These are phyloP conservation scores for Candida suzukii DNA, from an alignment of 805 yeast species.

Conservation along the genomic window DNA sequence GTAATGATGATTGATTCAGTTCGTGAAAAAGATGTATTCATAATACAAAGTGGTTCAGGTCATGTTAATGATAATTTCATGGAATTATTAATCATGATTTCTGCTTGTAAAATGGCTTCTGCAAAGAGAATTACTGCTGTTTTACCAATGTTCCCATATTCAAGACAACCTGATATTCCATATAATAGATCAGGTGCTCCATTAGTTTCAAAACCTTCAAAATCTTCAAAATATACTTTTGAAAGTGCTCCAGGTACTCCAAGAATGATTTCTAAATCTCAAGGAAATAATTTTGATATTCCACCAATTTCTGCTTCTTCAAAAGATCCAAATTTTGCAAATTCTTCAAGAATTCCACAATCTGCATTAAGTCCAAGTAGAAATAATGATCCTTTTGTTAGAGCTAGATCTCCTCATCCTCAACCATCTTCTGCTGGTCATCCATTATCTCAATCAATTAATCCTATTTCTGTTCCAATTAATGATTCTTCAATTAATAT, in stretches of 20 bases:
- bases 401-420: background rate
- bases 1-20: constrained; percentile 83
- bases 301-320: constrained; percentile 1
- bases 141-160: constrained; percentile 89
- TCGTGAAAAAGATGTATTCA: constrained; percentile 92
- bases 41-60: constrained; percentile 82
- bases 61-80: constrained; percentile 82
- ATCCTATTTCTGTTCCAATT: constrained; percentile 10
- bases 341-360: background rate
- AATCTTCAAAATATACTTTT: constrained; percentile 24
- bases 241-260: constrained; percentile 45
- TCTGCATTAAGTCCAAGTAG: background rate
- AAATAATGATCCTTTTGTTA: background rate
- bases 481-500: constrained; percentile 11
- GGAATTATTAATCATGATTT: constrained; percentile 73
- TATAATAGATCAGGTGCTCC: constrained; percentile 77
- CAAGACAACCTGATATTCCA: constrained; percentile 93
- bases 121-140: constrained; percentile 88
- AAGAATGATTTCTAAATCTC: constrained; percentile 26
- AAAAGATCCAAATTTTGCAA: background rate
- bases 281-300: background rate
- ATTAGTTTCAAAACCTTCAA: constrained; percentile 23
- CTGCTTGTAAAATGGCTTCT: constrained; percentile 91
- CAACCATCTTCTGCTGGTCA: constrained; percentile 1
- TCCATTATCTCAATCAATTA: constrained; percentile 4